Evolutionary conservation across 805 yeast species (phyloP), one percentile per base, ranked within the genome.

Genomic region (Wickerhamiella azyma): DNA sequence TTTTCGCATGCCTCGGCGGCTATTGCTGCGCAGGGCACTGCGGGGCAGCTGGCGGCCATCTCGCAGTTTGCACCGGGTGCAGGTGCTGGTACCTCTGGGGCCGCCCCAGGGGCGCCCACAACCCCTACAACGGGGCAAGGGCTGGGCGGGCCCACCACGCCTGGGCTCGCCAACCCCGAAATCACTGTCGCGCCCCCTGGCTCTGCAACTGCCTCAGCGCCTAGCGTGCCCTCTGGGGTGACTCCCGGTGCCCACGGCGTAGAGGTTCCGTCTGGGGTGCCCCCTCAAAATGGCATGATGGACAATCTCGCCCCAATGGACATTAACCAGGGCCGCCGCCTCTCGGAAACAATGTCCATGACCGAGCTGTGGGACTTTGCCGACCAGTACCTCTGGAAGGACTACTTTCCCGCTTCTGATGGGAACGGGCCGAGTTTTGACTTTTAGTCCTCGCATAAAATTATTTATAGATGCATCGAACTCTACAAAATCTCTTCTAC

Each of bases 311-410:
- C 9, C 19, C 28, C 14, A 19, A 26, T 13, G 29, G 18, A 30
- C 29, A 11, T 21, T 28, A 19, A 18, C 26, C 24, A 26, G 19
- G 29, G n/a, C 19, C 38, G 39, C 21, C 14, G 44, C 26, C 44
- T 13, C 24, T 41, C 44, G n/a, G 44, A 41, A 14, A 37, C 37
- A n/a, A 16, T 41, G 24, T 19, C 26, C 9, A 40, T 40, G 43
- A 41, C 30, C 18, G 45, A 42, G 13, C 19, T 42, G 19, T 42
- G 45, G 45, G 26, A 42, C 21, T 42, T 42, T 28, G 45, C 45
- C 10, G 45, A 42, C 24, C 39, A 42, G 24, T 42, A 26, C 21
- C 14, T 42, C 11, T 42, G 45, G 45, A 42, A 42, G 13, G 45
- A 42, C 40, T 19, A 16, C 11, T 11, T 18, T 3, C 39, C 40